A percentile compares a stretch with the other conserved stretches of the same genome.
These are phyloP conservation scores for Boechera retrofracta DNA, from an alignment of 345 rosid genomes.

Conservation along the genomic window DNA sequence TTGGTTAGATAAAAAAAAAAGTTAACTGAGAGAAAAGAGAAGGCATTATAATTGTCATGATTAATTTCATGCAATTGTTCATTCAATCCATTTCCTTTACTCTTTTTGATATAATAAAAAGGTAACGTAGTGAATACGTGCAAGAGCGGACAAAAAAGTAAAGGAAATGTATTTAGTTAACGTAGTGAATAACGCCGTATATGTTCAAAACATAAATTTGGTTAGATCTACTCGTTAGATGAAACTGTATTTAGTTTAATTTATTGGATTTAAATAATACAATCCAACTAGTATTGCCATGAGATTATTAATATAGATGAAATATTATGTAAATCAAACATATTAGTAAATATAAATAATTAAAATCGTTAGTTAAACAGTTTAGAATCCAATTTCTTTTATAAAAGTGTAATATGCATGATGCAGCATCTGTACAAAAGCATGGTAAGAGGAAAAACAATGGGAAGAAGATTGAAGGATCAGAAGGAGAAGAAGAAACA, in stretches of 20 bases:
- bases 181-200: no score
- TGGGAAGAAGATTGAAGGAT: slow-evolving; percentile 91
- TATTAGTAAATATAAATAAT: neutral
- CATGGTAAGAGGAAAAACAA: slow-evolving; percentile 69
- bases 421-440: slow-evolving; percentile 72
- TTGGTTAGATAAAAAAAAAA: slow-evolving; percentile 17
- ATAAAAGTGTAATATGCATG: slow-evolving; percentile 4
- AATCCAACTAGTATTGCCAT: neutral
- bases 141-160: neutral
- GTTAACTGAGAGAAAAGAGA: slow-evolving; percentile 28
- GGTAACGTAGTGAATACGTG: neutral
- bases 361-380: neutral
- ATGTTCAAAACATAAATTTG: no score
- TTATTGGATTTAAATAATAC: no score
- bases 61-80: slow-evolving; percentile 30
- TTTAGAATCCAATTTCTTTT: neutral
- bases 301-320: neutral
- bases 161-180: no score
- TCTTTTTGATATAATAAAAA: slow-evolving; percentile 1
- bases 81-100: slow-evolving; percentile 12
- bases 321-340: slow-evolving; percentile 4
- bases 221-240: no score
- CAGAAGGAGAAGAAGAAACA: slow-evolving; percentile 93
- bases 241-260: no score
- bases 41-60: slow-evolving; percentile 35